Conservation (phyloP, 2,329 filamentous ascomycete genomes). For the Lachnellula subtilissima region DNA sequence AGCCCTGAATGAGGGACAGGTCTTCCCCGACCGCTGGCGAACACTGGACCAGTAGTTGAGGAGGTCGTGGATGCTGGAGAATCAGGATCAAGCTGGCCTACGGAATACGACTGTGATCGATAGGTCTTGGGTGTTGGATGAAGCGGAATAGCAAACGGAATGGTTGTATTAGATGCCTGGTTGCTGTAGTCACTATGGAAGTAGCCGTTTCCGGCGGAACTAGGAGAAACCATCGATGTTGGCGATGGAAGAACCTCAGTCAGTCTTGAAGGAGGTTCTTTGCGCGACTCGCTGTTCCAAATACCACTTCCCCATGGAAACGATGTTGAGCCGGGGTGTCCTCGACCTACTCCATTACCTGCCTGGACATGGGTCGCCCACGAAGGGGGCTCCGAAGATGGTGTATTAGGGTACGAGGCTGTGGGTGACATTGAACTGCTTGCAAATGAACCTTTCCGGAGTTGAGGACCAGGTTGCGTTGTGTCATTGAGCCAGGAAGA, state of each 20-base stretch:
- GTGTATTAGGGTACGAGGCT: constrained; percentile 75
- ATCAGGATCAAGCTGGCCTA: constrained; percentile 80
- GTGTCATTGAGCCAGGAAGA: constrained; percentile 87
- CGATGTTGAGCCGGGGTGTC: constrained; percentile 38
- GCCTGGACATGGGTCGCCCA: constrained; percentile 52
- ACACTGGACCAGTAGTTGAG: constrained; percentile 17
- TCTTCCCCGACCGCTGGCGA: constrained; percentile 25
- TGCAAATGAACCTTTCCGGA: constrained; percentile 72
- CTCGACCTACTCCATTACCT: constrained; percentile 39
- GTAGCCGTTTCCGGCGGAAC: constrained; percentile 34
- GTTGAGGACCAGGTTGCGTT: constrained; percentile 55
- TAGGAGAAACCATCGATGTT: constrained; percentile 51
- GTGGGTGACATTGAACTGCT: constrained; percentile 74
- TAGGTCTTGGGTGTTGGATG: constrained; percentile 91
- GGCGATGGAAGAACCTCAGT: constrained; percentile 72
- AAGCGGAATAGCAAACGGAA: constrained; percentile 82
- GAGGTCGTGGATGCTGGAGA: constrained; percentile 24
- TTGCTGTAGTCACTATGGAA: constrained; percentile 45
- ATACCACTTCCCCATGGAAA: constrained; percentile 78
- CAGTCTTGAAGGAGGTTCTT: constrained; percentile 69
- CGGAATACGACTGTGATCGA: constrained; percentile 93
- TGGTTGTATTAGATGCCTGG: constrained; percentile 55
- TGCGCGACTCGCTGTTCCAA: constrained; percentile 70
- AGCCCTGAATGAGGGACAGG: constrained; percentile 59
- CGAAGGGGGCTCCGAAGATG: constrained; percentile 58